phyloP scores from a whole-genome alignment of 2,329 filamentous ascomycete genomes.

The Colletotrichum sp. region DNA sequence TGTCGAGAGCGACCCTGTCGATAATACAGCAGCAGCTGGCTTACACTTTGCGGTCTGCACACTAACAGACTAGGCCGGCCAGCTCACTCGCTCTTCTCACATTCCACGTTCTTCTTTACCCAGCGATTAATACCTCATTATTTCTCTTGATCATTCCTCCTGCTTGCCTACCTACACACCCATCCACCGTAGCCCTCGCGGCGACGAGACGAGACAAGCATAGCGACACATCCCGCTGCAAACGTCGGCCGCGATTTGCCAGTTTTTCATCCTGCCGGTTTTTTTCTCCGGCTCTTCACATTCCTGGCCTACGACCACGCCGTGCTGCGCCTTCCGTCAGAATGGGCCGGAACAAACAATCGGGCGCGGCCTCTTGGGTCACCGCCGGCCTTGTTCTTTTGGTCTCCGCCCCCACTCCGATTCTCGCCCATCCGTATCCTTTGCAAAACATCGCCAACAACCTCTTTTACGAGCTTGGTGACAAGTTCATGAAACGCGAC shows the following conservation, averaged over 20 bases:
- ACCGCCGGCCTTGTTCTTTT: constrained; percentile 42
- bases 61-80: constrained; percentile 14
- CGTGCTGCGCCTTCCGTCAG: constrained; percentile 23
- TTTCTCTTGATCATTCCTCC: constrained; percentile 5
- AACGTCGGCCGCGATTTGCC: not conserved
- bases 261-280: not conserved
- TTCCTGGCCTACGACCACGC: constrained; percentile 36
- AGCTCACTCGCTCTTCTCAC: not conserved
- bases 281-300: not conserved
- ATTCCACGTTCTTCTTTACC: not conserved
- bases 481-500: constrained; percentile 53
- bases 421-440: constrained; percentile 53
- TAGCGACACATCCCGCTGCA: not conserved
- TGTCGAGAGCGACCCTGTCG: not conserved
- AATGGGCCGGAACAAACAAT: constrained; percentile 10
- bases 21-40: not conserved
- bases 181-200: not conserved
- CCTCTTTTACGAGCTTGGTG: constrained; percentile 51
- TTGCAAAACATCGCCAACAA: constrained; percentile 38
- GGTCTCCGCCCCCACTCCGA: constrained; percentile 34
- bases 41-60: constrained; percentile 2
- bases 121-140: constrained; percentile 13
- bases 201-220: not conserved
- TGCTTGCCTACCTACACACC: not conserved
- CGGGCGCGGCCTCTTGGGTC: constrained; percentile 17